Conservation (phyloP, 208 protist genomes). For the Crithidia bombi region DNA sequence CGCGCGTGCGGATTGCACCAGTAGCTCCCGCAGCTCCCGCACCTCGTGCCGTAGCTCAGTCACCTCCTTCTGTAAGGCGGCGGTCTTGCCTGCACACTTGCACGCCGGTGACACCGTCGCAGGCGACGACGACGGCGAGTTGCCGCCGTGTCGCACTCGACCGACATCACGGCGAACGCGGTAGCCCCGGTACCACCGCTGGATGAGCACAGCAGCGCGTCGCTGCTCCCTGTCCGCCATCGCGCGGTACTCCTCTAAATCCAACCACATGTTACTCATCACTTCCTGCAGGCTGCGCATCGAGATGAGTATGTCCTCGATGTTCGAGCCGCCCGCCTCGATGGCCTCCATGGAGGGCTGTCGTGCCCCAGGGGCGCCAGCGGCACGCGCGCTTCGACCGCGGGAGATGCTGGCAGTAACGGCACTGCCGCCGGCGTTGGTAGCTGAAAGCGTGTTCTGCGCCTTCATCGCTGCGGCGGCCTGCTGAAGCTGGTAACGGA, state of each 20-base stretch:
- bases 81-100: constrained; percentile 22
- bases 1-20: constrained; percentile 36
- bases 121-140: constrained; percentile 5
- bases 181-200: constrained; percentile 79
- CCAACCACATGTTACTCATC: constrained; percentile 67
- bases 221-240: constrained; percentile 53
- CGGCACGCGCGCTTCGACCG: neutral
- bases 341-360: constrained; percentile 24
- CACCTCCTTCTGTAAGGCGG: constrained; percentile 41
- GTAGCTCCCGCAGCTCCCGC: constrained; percentile 40
- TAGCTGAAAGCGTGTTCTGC: neutral
- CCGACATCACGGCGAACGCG: constrained; percentile 52
- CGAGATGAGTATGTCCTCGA: constrained; percentile 50
- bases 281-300: constrained; percentile 62
- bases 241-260: constrained; percentile 64
- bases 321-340: constrained; percentile 30
- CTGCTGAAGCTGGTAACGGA: constrained; percentile 51
- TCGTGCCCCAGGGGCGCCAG: constrained; percentile 4
- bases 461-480: neutral
- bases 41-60: constrained; percentile 36
- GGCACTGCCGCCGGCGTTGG: neutral
- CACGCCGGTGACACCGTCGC: constrained; percentile 21
- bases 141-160: constrained; percentile 35
- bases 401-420: neutral
- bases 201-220: constrained; percentile 72